Evolutionary conservation across 2,329 filamentous ascomycete species (phyloP).

Genomic region (Annulohypoxylon truncatum): DNA sequence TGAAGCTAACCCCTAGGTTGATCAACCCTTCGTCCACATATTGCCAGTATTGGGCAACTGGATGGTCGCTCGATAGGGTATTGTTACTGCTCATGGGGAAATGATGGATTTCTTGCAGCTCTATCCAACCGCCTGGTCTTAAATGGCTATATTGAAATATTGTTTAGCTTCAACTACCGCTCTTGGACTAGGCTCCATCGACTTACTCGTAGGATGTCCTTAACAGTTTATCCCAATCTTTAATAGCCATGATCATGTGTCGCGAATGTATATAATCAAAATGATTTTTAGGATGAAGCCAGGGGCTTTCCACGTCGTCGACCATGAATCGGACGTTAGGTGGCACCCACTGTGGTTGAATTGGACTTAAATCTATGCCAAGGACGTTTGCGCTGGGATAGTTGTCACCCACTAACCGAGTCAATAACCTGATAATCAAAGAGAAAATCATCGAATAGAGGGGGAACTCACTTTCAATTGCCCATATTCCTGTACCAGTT

Average conservation of each 20-base stretch:
- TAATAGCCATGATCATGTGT: slow-evolving; percentile 66
- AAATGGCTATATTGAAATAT: slow-evolving; percentile 55
- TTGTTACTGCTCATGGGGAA: slow-evolving; percentile 58
- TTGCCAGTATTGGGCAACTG: slow-evolving; percentile 60
- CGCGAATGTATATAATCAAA: slow-evolving; percentile 73
- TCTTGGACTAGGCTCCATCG: background rate
- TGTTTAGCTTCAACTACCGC: slow-evolving; percentile 11
- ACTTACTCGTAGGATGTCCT: slow-evolving; percentile 59
- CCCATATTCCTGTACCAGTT: slow-evolving; percentile 53
- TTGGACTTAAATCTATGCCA: slow-evolving; percentile 56
- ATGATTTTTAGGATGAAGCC: slow-evolving; percentile 64
- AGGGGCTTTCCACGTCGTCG: slow-evolving; percentile 68
- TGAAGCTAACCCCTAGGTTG: slow-evolving; percentile 60
- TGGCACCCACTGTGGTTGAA: slow-evolving; percentile 55
- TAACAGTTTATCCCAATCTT: slow-evolving; percentile 65
- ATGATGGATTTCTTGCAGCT: slow-evolving; percentile 66
- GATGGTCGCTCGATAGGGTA: slow-evolving; percentile 54
- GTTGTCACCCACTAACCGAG: slow-evolving; percentile 51
- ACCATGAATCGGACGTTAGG: slow-evolving; percentile 58
- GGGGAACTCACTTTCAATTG: slow-evolving; percentile 44
- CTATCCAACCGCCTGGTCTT: slow-evolving; percentile 66
- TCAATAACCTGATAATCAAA: slow-evolving; percentile 1
- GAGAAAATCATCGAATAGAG: background rate
- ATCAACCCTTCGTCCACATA: slow-evolving; percentile 58
- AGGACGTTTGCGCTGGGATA: slow-evolving; percentile 54